Percentiles rank a stretch among this genome's conserved stretches.
Conservation (phyloP, 805 yeast species). For the Cyberlindnera mrakii region DNA sequence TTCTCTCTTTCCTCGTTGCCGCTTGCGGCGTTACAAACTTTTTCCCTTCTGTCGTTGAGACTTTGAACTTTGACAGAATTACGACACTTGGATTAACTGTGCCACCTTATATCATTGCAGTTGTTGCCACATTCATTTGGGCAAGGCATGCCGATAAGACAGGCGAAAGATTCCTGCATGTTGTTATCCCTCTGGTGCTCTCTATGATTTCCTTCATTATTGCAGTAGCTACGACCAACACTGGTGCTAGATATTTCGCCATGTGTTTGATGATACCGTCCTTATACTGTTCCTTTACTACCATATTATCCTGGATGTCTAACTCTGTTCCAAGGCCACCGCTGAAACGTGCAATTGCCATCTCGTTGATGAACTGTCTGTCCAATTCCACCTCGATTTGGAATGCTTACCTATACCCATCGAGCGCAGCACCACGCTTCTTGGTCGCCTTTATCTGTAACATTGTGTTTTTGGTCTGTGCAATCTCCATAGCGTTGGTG, state of each 20-base stretch:
- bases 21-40: conserved; percentile 58
- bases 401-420: conserved; percentile 47
- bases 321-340: conserved; percentile 54
- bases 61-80: conserved; percentile 44
- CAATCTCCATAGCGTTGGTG: conserved; percentile 33
- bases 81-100: conserved; percentile 52
- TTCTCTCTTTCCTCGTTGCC: conserved; percentile 40
- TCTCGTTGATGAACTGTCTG: conserved; percentile 51
- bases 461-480: conserved; percentile 38
- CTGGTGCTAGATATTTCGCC: conserved; percentile 53
- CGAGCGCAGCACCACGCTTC: conserved; percentile 39
- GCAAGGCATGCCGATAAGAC: conserved; percentile 51
- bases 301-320: conserved; percentile 49
- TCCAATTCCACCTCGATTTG: conserved; percentile 53
- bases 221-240: conserved; percentile 42
- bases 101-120: conserved; percentile 52
- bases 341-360: conserved; percentile 50
- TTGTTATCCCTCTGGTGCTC: conserved; percentile 34
- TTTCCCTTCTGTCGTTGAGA: conserved; percentile 55
- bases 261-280: conserved; percentile 57
- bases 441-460: conserved; percentile 41
- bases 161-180: conserved; percentile 50
- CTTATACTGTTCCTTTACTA: conserved; percentile 47
- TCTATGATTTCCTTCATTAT: conserved; percentile 42
- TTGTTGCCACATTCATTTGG: conserved; percentile 43